Conservation (phyloP, 2,329 filamentous ascomycete species). For the Pseudogymnoascus pannorum region DNA sequence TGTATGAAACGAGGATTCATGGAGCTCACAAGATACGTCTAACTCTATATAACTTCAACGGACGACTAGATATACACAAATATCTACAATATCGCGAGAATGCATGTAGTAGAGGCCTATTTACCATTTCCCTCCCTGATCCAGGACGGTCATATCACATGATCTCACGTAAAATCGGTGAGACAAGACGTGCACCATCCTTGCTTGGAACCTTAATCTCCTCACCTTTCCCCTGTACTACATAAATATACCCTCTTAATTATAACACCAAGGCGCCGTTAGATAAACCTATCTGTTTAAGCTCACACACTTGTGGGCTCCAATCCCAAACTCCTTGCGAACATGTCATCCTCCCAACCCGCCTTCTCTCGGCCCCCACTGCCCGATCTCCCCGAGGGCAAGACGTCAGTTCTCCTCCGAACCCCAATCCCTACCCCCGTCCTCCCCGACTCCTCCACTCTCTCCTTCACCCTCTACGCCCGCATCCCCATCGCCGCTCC, state of each 20-base stretch:
- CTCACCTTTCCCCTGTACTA: not conserved
- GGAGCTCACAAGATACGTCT: not conserved
- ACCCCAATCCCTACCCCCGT: not conserved
- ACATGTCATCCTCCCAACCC: not conserved
- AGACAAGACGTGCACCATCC: not conserved
- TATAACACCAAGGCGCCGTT: not conserved
- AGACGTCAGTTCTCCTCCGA: not conserved
- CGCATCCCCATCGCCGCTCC: conserved; percentile 16
- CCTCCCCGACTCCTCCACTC: not conserved
- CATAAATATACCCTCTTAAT: not conserved
- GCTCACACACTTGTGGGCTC: not conserved
- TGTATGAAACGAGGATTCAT: not conserved
- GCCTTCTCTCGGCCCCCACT: not conserved
- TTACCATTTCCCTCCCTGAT: not conserved
- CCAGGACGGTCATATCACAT: not conserved
- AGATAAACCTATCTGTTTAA: not conserved
- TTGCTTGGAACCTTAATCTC: not conserved
- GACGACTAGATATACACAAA: not conserved
- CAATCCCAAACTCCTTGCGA: not conserved
- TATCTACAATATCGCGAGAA: too few relatives aligned
- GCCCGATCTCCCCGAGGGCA: not conserved
- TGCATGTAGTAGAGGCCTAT: not conserved
- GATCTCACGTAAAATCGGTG: not conserved
- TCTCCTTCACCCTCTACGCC: conserved; percentile 18
- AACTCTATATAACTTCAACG: not conserved